Conservation (phyloP, 2,329 filamentous ascomycete species). For the Penicillium sclerotigenum region DNA sequence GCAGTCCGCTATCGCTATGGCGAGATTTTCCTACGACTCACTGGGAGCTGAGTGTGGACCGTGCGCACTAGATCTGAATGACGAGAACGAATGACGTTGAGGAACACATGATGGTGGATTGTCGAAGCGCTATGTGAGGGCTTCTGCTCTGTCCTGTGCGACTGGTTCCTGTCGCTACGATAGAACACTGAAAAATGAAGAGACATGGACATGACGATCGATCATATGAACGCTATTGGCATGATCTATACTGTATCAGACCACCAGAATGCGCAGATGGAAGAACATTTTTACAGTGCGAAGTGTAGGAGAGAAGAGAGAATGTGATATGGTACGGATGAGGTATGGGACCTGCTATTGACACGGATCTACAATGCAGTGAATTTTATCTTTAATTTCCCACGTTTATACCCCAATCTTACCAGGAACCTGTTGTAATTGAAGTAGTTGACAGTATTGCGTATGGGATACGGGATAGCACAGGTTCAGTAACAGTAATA, state of each 20-base stretch:
- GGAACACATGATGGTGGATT: background rate
- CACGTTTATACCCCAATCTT: constrained; percentile 15
- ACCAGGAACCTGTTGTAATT: constrained; percentile 19
- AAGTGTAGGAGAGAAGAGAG: background rate
- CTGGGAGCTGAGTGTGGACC: constrained; percentile 1
- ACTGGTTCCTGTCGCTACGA: background rate
- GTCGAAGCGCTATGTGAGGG: background rate
- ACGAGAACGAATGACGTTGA: background rate
- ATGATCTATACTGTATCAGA: constrained; percentile 1
- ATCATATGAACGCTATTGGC: background rate
- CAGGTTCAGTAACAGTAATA: constrained; percentile 17
- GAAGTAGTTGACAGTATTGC: constrained; percentile 17
- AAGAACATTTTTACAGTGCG: background rate
- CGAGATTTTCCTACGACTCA: constrained; percentile 29
- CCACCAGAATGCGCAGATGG: background rate
- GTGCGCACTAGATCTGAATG: background rate
- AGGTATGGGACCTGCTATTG: background rate
- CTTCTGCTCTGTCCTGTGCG: background rate
- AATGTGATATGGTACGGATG: background rate
- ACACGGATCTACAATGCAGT: background rate
- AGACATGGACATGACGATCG: background rate
- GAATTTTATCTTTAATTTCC: background rate
- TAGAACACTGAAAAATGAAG: background rate
- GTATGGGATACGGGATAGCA: constrained; percentile 15
- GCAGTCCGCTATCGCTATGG: constrained; percentile 26